Evolutionary conservation across 495 filamentous ascomycete genomes (phyloP).

Genomic region (Daldinia decipiens): DNA sequence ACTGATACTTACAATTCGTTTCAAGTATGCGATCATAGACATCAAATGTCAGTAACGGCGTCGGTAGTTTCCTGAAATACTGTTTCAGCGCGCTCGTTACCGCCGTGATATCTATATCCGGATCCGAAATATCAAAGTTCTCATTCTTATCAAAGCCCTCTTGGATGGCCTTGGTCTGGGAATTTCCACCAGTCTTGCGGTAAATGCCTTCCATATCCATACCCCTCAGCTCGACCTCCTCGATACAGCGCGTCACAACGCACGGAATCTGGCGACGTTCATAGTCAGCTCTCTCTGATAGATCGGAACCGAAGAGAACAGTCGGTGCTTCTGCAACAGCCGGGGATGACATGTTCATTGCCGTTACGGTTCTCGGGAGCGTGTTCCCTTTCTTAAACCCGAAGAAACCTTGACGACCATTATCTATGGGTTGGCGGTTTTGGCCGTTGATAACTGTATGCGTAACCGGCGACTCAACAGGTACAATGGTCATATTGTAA

Average conservation of each 20-base stretch:
- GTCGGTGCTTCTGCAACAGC: slow-evolving; percentile 65
- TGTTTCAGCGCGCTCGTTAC: slow-evolving; percentile 97
- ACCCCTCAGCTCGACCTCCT: slow-evolving; percentile 94
- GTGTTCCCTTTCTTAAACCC: slow-evolving; percentile 69
- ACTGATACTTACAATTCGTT: slow-evolving; percentile 65
- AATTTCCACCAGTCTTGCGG: slow-evolving; percentile 92
- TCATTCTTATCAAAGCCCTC: slow-evolving; percentile 88
- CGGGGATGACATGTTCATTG: slow-evolving; percentile 61
- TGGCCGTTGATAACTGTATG: slow-evolving; percentile 41
- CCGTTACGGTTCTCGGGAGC: slow-evolving; percentile 62
- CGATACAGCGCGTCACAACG: slow-evolving; percentile 93
- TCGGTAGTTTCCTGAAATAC: slow-evolving; percentile 95
- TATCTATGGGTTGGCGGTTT: slow-evolving; percentile 59
- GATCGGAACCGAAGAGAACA: slow-evolving; percentile 88
- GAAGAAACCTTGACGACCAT: slow-evolving; percentile 75
- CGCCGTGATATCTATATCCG: slow-evolving; percentile 92
- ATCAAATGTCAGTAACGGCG: slow-evolving; percentile 89
- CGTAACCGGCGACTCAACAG: slow-evolving; percentile 57
- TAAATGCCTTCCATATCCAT: slow-evolving; percentile 99
- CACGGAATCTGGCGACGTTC: slow-evolving; percentile 90
- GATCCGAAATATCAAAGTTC: slow-evolving; percentile 91
- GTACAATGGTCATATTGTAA: slow-evolving; percentile 67
- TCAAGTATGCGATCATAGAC: slow-evolving; percentile 92
- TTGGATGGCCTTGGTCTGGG: slow-evolving; percentile 84
- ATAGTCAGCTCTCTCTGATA: slow-evolving; percentile 84